Evolutionary conservation across 495 filamentous ascomycete genomes (phyloP), one percentile per base, ranked within the genome.

Genomic region (Penicillium turbatum): DNA sequence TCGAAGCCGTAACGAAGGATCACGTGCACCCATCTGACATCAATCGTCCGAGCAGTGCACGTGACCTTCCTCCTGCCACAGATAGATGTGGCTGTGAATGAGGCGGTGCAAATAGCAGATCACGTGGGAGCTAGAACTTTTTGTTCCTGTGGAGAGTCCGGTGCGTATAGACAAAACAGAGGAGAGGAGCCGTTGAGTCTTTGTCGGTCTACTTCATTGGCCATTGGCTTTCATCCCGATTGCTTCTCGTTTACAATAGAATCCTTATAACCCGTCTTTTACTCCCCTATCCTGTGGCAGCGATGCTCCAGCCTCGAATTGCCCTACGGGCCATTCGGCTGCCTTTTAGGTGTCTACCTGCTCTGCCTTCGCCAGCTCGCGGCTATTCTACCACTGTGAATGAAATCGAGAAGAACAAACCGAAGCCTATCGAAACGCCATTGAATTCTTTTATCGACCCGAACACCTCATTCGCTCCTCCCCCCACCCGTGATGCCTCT

Each of bases 271-370:
- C 10, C 7, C 12, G 11, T 27, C 32, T 44, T 35, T 29, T 43
- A 5, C 53, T 31, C 36, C 37, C 30, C 35, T n/a, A 5, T 29
- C 26, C 47, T 15, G 24, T 47, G 48, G 44, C 53, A 47, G 69
- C 53, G 43, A 85, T 89, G 85, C 67, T 90, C 55, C 85, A 88
- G 63, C 81, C 85, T 57, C 79, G 85, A 66, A 62, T 83, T 69
- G 74, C 80, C 56, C 73, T 79, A 34, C 69, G 74, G 65, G 72
- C 70, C 57, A 67, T 81, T 56, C 67, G 66, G 59, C 67, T 79
- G 63, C 71, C 82, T 51, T 75, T 75, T 56, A 68, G 72, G 63
- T 65, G 58, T 70, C 62, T 74, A 60, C 62, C 70, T 24, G 55
- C 72, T 41, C 53, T 55, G 12, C 35, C 57, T 35, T 19, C 61